Evolutionary conservation across 2,329 filamentous ascomycete genomes (phyloP), one percentile per base, ranked within the genome.

Genomic region (Penicillium sp.): DNA sequence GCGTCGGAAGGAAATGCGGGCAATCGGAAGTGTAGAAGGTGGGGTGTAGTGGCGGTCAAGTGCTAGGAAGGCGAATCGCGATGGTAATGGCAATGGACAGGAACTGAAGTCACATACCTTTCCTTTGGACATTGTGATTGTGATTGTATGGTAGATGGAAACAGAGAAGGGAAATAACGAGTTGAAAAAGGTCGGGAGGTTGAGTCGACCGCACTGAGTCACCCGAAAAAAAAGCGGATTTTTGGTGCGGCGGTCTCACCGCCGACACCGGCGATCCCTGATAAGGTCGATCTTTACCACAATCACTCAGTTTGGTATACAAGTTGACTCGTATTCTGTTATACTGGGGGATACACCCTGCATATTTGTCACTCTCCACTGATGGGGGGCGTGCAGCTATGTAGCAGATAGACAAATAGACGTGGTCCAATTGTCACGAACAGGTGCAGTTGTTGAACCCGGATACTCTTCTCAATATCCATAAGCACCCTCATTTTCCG

Each of bases 91-190:
- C 13, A 41, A 11, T 10, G 38, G 9, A 4, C 5, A 13, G 18
- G 36, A 53, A 61, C 55, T 57, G 45, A 47, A 14, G 11, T 3
- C 7, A 51, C 50, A 41, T 56, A 63, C 61, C 55, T 63, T 64
- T 60, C 62, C 62, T 53, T 64, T 60, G 46, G 58, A 52, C 62
- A 64, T 64, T 54, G 39, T 61, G 56, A 56, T 30, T 57, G 20
- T 51, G 39, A 28, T 39, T 24, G 28, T 50, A 41, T 56, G 38
- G 41, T 47, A 38, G 45, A 47, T 39, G 24, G 44, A 31, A 42
- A 53, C 42, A 48, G 45, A 31, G 39, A 41, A 30, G 30, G 27
- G 44, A 46, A 54, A 44, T n/a, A 45, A 50, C 48, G 41, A 54
- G 49, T 50, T 58, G 41, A 57, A 54, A 48, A 51, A 50, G 46